Evolutionary conservation across 495 filamentous ascomycete species (phyloP).

Genomic region (Staphylotrichum longicolle): DNA sequence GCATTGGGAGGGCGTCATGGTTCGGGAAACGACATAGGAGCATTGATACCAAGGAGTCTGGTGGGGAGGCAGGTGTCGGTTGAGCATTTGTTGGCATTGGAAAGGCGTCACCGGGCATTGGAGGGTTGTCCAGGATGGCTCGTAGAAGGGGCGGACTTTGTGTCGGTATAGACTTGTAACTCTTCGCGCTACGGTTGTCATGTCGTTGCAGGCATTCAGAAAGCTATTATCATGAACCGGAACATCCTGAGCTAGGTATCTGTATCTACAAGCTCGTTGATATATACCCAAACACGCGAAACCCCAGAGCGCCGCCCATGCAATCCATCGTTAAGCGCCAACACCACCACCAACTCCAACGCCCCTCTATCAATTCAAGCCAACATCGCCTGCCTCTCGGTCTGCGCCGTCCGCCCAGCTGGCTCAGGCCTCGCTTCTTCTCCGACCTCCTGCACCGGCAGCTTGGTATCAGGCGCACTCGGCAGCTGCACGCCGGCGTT

Average conservation of each 20-base stretch:
- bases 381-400: slow-evolving; percentile 47
- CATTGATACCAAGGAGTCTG: neutral
- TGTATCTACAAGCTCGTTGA: neutral
- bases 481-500: slow-evolving; percentile 46
- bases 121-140: neutral
- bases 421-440: slow-evolving; percentile 30
- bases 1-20: neutral
- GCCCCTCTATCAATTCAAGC: slow-evolving; percentile 30
- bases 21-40: neutral
- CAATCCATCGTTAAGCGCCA: neutral
- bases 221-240: neutral
- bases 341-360: neutral
- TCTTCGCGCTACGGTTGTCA: neutral
- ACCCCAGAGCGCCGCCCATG: slow-evolving; percentile 16
- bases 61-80: neutral
- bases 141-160: neutral
- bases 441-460: slow-evolving; percentile 33
- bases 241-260: too few species aligned
- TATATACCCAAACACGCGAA: neutral
- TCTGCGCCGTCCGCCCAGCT: slow-evolving; percentile 24
- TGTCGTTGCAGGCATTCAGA: too few species aligned
- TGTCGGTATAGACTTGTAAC: neutral
- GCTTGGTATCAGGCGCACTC: slow-evolving; percentile 54
- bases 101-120: slow-evolving; percentile 17
- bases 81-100: slow-evolving; percentile 15